Evolutionary conservation across 2,329 filamentous ascomycete species (phyloP), one percentile per base, ranked within the genome.

Genomic region (Aspergillus aculeatinus): DNA sequence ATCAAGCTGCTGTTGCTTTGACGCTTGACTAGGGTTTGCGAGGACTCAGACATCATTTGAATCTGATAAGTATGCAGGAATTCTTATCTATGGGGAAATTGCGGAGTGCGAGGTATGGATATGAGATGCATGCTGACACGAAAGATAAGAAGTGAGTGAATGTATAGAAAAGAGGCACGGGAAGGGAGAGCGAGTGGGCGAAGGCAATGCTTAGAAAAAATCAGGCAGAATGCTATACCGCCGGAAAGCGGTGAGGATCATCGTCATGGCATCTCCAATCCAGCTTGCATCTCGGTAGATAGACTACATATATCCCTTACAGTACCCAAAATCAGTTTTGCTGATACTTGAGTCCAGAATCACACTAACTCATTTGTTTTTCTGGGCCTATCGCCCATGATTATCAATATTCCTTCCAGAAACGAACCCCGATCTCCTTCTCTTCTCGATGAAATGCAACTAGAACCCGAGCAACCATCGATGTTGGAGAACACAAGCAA

Each of bases 1-100:
- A 97, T 98, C 57, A 96, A 80, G 58, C 90, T 87, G 47, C 66
- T 69, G 53, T 76, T 74, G 33, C 69, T 67, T 51, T 63, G 60
- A 31, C 76, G 74, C 66, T 76, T 78, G 42, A 66, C 65, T 51
- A 79, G 63, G 44, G 72, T 69, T 60, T 76, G 71, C 21, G 68
- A 68, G 0, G 64, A 51, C 21, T 70, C 68, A 16, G 33, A 35
- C 33, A 35, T 74, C 56, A 59, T 68, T 39, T 48, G 16, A 33
- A 39, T 3, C 9, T 16, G 16, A 44, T 19, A 5, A n/a, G 7
- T 35, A 35, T 35, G 11, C 14, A 35, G 7, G 4, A 0, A 23
- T 12, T 25, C 9, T 23, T n/a, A 39, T 33, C 11, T 39, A 6
- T 14, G 21, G 19, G n/a, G 12, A 16, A 31, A 16, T 14, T n/a